These are phyloP conservation scores for Zygotorulaspora mrakii DNA, from an alignment of 1,139 yeast species.

Conservation along the genomic window DNA sequence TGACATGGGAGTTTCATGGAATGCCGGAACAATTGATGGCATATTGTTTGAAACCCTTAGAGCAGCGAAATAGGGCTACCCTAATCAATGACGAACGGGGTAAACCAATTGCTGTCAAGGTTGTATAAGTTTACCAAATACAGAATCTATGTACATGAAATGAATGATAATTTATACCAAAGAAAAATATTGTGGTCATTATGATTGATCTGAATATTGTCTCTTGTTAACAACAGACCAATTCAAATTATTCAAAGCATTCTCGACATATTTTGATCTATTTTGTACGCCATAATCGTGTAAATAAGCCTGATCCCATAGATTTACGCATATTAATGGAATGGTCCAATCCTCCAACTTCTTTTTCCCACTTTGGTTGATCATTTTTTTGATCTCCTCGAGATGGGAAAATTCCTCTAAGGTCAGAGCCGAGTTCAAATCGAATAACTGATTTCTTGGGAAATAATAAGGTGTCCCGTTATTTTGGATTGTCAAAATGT, in stretches of 20 bases:
- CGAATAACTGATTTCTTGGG: conserved; percentile 70
- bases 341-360: conserved; percentile 63
- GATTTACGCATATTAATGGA: conserved; percentile 74
- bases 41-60: conserved; percentile 55
- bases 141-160: conserved; percentile 7
- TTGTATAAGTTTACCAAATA: conserved; percentile 30
- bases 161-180: conserved; percentile 7
- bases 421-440: conserved; percentile 62
- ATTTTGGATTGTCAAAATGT: conserved; percentile 63
- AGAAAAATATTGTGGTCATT: too few species aligned
- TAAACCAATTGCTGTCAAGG: conserved; percentile 66
- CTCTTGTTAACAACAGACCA: conserved; percentile 83
- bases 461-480: conserved; percentile 89
- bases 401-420: conserved; percentile 50
- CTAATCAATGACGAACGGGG: conserved; percentile 56
- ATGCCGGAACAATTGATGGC: conserved; percentile 58
- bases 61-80: conserved; percentile 65
- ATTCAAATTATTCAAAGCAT: conserved; percentile 74
- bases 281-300: conserved; percentile 81
- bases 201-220: conserved; percentile 35
- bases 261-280: conserved; percentile 66
- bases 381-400: conserved; percentile 46
- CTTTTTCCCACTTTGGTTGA: conserved; percentile 32
- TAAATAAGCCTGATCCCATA: conserved; percentile 86
- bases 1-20: conserved; percentile 55